Evolutionary conservation across 495 filamentous ascomycete genomes (phyloP).

Genomic region (Penicillium maclennaniae): DNA sequence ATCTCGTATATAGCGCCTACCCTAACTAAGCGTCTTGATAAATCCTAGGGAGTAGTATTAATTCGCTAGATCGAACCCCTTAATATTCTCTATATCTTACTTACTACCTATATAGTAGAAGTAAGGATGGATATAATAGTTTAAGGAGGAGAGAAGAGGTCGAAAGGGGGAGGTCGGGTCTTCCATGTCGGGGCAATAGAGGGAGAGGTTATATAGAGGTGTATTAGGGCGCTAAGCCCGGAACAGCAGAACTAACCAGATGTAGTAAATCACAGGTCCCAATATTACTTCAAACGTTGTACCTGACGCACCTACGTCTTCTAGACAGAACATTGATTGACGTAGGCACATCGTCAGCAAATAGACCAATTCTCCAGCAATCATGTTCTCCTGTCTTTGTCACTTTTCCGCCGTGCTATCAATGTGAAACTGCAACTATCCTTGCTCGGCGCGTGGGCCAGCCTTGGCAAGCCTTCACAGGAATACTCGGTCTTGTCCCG

Average conservation of each 20-base stretch:
- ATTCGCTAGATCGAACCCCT: no score
- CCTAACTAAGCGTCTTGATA: no score
- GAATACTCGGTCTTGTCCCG: constrained; percentile 16
- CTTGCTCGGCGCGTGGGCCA: constrained; percentile 25
- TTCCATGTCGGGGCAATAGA: no score
- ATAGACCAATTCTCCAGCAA: constrained; percentile 12
- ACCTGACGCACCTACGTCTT: neutral
- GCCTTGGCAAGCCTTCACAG: constrained; percentile 18
- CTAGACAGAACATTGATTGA: neutral
- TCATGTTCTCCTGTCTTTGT: neutral
- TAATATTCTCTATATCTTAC: no score
- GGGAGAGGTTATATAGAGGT: constrained; percentile 9
- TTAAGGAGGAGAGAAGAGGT: no score
- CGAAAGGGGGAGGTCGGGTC: no score
- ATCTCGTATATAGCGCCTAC: no score
- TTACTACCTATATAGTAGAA: no score
- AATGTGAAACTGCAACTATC: constrained; percentile 22
- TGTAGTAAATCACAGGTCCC: constrained; percentile 18
- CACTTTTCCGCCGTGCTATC: neutral
- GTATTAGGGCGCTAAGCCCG: constrained; percentile 15
- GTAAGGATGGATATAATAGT: no score
- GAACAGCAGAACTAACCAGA: constrained; percentile 17
- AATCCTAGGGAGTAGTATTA: no score
- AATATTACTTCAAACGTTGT: neutral
- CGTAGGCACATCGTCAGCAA: neutral